Evolutionary conservation across 768 basidiomycete genomes (phyloP).

Genomic region (Phanerochaete carnosa): DNA sequence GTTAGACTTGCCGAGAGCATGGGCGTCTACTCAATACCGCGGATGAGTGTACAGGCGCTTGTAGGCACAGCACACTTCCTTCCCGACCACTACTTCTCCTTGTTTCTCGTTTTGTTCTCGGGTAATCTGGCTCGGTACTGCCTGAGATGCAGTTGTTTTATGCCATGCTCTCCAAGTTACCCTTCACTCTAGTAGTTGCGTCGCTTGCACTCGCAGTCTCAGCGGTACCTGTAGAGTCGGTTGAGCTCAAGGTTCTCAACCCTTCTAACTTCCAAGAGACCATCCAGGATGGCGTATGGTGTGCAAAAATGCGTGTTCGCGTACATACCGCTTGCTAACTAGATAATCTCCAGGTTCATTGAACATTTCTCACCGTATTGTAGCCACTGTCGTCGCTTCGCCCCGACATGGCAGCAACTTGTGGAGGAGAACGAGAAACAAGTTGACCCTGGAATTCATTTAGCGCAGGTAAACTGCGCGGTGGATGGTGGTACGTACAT

Average conservation of each 20-base stretch:
- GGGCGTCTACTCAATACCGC: neutral
- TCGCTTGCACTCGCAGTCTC: slow-evolving; percentile 21
- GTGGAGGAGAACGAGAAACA: slow-evolving; percentile 48
- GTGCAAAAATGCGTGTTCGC: neutral
- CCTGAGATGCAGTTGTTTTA: slow-evolving; percentile 10
- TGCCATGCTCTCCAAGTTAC: slow-evolving; percentile 10
- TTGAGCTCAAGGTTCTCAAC: slow-evolving; percentile 39
- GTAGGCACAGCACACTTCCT: neutral
- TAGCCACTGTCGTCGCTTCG: slow-evolving; percentile 72
- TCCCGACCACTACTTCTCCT: neutral
- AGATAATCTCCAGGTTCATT: slow-evolving; percentile 50
- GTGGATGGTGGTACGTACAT: slow-evolving; percentile 64
- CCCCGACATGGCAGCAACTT: slow-evolving; percentile 78
- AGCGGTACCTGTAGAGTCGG: slow-evolving; percentile 23
- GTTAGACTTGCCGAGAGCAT: neutral
- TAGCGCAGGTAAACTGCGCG: slow-evolving; percentile 83
- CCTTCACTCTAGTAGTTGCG: slow-evolving; percentile 21
- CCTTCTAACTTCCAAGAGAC: slow-evolving; percentile 57
- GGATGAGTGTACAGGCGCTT: neutral
- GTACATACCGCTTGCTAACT: neutral
- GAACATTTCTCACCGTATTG: slow-evolving; percentile 91
- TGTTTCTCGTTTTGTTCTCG: neutral
- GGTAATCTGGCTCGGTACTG: neutral
- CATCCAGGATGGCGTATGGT: slow-evolving; percentile 60
- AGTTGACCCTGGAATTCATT: slow-evolving; percentile 46